These are phyloP conservation scores for Penicillium sp. DNA, from an alignment of 2,329 filamentous ascomycete species.

Conservation along the genomic window DNA sequence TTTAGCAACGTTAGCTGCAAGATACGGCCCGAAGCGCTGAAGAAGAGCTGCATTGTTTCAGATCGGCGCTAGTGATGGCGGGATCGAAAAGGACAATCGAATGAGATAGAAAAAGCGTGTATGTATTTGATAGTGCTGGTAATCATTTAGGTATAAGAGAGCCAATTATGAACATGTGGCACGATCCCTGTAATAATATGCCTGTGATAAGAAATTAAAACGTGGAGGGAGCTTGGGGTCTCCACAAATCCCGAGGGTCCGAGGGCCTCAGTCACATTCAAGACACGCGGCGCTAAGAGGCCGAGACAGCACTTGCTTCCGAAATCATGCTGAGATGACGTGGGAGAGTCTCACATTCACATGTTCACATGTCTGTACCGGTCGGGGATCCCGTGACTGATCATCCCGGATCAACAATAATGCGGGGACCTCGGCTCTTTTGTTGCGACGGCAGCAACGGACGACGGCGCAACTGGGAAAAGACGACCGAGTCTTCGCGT, in stretches of 20 bases:
- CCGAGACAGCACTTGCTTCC: background rate
- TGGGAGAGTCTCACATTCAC: conserved; percentile 1
- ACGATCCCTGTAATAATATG: background rate
- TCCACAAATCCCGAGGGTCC: no score
- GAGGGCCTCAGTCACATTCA: no score
- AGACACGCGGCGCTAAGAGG: background rate
- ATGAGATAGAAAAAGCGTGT: no score
- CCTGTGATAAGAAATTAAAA: background rate
- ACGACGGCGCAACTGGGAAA: conserved; percentile 10
- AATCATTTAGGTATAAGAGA: no score
- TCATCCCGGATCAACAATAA: conserved; percentile 20
- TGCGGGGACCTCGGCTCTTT: conserved; percentile 15
- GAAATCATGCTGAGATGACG: background rate
- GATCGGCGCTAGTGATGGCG: background rate
- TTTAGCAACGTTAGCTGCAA: background rate
- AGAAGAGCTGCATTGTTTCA: background rate
- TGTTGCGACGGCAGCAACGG: conserved; percentile 5
- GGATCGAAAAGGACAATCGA: background rate
- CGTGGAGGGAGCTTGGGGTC: no score
- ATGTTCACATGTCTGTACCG: conserved; percentile 11
- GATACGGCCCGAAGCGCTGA: background rate
- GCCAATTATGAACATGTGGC: background rate
- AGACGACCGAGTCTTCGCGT: conserved; percentile 12
- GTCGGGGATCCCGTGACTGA: conserved; percentile 9
- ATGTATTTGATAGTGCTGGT: no score